Conservation (phyloP, 1,139 yeast genomes). For the Ogataea hybrid region DNA sequence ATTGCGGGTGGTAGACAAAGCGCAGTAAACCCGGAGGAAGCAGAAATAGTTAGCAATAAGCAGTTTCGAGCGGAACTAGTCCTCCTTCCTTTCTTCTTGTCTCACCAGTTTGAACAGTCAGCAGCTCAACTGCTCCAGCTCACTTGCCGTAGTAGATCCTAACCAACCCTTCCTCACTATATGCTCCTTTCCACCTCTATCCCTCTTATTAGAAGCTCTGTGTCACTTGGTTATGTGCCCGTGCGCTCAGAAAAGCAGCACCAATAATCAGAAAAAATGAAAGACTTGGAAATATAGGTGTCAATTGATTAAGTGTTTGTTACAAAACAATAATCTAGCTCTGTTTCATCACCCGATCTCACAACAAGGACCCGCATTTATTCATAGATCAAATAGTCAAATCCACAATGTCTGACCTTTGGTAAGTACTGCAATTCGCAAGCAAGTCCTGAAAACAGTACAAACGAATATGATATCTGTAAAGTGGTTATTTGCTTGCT, state of each 20-base stretch:
- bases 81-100: no score
- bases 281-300: constrained; percentile 9
- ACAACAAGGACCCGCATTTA: constrained; percentile 2
- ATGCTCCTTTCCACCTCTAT: not conserved
- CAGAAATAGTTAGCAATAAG: no score
- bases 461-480: not conserved
- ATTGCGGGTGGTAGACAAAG: no score
- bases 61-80: no score
- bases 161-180: not conserved
- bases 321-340: constrained; percentile 2
- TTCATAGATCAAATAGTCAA: constrained; percentile 3
- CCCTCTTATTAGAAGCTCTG: not conserved
- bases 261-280: constrained; percentile 5
- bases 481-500: not conserved
- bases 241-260: constrained; percentile 5
- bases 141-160: not conserved
- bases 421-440: constrained; percentile 24
- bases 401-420: constrained; percentile 31
- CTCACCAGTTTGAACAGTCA: no score
- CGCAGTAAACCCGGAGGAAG: no score
- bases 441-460: not conserved
- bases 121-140: no score
- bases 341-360: constrained; percentile 2
- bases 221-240: constrained; percentile 4
- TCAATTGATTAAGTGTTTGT: constrained; percentile 8